These are phyloP conservation scores for Ceratocystis alfenasii DNA, from an alignment of 2,329 filamentous ascomycete genomes.

Conservation along the genomic window DNA sequence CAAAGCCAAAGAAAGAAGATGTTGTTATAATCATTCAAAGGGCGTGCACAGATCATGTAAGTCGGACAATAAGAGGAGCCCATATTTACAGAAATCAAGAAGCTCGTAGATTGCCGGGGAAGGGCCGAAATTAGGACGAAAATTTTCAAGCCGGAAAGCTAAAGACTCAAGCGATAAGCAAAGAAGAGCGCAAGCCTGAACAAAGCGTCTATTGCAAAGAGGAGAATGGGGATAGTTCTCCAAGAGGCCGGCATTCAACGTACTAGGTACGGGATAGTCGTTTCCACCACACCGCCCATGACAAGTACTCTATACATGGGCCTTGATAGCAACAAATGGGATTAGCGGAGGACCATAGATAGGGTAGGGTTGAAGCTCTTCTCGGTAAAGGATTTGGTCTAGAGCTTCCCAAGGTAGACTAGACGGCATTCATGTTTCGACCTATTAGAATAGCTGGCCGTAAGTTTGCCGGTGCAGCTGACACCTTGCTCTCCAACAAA, in stretches of 20 bases:
- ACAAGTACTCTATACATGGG: constrained; percentile 8
- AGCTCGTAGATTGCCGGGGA: constrained; percentile 5
- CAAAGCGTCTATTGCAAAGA: neutral
- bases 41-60: constrained; percentile 13
- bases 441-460: neutral
- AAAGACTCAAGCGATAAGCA: neutral
- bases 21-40: neutral
- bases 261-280: neutral
- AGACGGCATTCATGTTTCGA: neutral
- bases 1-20: neutral
- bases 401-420: neutral
- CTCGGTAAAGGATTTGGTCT: neutral
- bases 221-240: neutral
- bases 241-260: neutral
- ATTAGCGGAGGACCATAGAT: neutral
- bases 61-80: constrained; percentile 7
- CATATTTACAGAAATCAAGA: constrained; percentile 1
- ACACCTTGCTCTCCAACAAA: neutral
- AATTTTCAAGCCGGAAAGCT: neutral
- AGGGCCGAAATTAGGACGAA: constrained; percentile 13
- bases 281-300: neutral
- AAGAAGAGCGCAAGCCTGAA: neutral
- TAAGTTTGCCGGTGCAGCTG: neutral
- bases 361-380: neutral
- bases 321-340: neutral